These are phyloP conservation scores for Amphicarpaea edgeworthii DNA, from an alignment of 306 rosid species.

Conservation along the genomic window DNA sequence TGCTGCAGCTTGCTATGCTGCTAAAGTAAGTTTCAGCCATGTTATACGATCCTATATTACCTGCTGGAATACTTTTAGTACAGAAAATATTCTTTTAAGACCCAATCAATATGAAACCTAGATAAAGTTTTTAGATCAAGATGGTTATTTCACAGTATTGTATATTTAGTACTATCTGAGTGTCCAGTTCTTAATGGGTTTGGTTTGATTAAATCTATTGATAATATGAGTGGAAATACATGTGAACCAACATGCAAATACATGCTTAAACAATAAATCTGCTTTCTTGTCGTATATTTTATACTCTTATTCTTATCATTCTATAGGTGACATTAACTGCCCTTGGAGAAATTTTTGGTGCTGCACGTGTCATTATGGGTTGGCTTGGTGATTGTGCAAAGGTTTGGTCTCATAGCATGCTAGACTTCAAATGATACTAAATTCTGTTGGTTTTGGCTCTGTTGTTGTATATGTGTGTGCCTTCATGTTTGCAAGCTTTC, in stretches of 20 bases:
- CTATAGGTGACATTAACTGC: conserved; percentile 83
- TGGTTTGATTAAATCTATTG: background rate
- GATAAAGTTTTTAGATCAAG: conserved; percentile 15
- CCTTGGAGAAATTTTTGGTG: conserved; percentile 87
- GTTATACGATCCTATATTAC: background rate
- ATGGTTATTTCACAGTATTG: background rate
- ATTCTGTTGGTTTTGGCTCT: conserved; percentile 34
- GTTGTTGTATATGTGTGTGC: conserved; percentile 19
- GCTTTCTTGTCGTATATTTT: background rate
- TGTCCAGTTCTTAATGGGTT: conserved; percentile 9
- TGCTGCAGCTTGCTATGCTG: conserved; percentile 82
- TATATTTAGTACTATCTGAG: conserved; percentile 11
- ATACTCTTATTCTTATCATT: conserved; percentile 29
- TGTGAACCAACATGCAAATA: conserved; percentile 8
- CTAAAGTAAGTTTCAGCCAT: conserved; percentile 67
- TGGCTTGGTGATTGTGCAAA: conserved; percentile 96
- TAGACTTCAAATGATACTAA: conserved; percentile 28
- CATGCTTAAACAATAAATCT: background rate
- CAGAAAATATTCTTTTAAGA: background rate
- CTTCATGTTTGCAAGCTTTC: background rate
- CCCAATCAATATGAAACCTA: conserved; percentile 5
- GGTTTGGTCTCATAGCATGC: conserved; percentile 47
- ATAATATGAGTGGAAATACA: conserved; percentile 13
- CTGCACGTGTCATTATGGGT: conserved; percentile 83
- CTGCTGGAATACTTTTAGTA: conserved; percentile 12